phyloP scores from a whole-genome alignment of 2,329 filamentous ascomycete genomes.

The Fusarium nurragi region DNA sequence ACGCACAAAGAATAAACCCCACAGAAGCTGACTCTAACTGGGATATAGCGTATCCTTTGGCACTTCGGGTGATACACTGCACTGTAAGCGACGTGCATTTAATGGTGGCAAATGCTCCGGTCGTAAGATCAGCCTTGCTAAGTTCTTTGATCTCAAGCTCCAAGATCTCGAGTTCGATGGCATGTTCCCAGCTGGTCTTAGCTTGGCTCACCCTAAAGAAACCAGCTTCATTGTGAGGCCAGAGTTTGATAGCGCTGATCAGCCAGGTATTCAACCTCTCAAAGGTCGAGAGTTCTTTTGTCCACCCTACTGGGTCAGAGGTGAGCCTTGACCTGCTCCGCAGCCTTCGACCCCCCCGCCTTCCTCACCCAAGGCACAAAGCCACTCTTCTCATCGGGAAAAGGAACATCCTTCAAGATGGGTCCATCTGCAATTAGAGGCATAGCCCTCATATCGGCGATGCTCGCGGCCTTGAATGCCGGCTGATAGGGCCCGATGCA shows the following conservation, averaged over 20 bases:
- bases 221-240: too few species aligned
- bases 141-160: background rate
- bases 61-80: accelerated
- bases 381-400: background rate
- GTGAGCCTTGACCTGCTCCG: background rate
- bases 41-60: background rate
- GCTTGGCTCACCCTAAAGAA: too few species aligned
- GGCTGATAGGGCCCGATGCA: slow-evolving; percentile 15
- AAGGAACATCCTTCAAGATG: slow-evolving; percentile 3
- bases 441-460: slow-evolving; percentile 5
- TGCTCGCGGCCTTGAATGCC: background rate
- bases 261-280: too few species aligned
- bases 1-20: background rate
- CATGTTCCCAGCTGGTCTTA: too few species aligned
- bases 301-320: too few species aligned
- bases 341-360: background rate
- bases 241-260: too few species aligned
- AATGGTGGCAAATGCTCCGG: background rate
- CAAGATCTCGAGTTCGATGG: too few species aligned
- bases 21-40: accelerated
- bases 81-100: background rate
- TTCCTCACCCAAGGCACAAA: slow-evolving; percentile 12
- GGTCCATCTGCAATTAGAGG: slow-evolving; percentile 15
- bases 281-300: too few species aligned
- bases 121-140: background rate